Conservation (phyloP, 2,329 filamentous ascomycete species). For the Sporothrix variecibatus region DNA sequence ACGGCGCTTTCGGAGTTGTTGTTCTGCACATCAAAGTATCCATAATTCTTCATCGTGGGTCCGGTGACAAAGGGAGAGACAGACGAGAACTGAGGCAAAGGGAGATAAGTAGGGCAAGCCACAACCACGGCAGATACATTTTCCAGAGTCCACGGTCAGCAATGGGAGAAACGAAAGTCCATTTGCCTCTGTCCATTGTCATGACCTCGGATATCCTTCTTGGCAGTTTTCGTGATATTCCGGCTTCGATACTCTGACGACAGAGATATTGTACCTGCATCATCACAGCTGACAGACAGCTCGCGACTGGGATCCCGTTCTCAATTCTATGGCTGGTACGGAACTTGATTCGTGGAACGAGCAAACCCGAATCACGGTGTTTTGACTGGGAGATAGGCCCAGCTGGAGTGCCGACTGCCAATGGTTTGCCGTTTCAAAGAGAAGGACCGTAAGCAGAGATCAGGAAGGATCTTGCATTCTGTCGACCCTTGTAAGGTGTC, state of each 20-base stretch:
- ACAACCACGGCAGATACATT: background rate
- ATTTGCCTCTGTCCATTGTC: background rate
- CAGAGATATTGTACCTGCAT: background rate
- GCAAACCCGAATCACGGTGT: background rate
- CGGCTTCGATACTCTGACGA: background rate
- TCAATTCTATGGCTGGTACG: background rate
- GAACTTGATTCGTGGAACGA: background rate
- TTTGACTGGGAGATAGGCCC: too few species aligned
- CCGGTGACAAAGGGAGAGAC: background rate
- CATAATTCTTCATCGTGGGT: background rate
- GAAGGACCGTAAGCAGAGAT: background rate
- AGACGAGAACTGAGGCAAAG: background rate
- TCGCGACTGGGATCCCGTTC: background rate
- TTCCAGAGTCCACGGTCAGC: background rate
- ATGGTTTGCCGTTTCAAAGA: background rate
- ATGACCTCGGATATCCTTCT: background rate
- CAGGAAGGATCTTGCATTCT: background rate
- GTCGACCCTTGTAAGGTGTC: background rate
- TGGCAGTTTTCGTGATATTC: background rate
- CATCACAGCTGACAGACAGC: background rate
- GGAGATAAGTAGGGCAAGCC: background rate
- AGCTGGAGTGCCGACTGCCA: background rate
- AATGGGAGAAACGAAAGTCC: background rate
- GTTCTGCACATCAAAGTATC: background rate
- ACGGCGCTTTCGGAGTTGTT: background rate